These are phyloP conservation scores for Nevesoporus exiguus DNA, from an alignment of 768 basidiomycete genomes.

Conservation along the genomic window DNA sequence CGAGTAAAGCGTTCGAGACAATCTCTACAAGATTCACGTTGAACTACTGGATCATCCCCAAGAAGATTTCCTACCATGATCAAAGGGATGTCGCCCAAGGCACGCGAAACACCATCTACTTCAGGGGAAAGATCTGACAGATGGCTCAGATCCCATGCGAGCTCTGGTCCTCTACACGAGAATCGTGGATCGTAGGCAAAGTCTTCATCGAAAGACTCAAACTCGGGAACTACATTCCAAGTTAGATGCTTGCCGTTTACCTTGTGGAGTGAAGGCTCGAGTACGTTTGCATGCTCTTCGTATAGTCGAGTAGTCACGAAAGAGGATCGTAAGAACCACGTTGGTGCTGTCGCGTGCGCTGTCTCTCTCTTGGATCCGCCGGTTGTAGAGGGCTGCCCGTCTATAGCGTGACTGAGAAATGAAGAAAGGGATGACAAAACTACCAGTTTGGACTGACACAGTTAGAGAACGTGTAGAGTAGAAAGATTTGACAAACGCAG, in stretches of 20 bases:
- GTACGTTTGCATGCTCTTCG: slow-evolving; percentile 46
- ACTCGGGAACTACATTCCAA: slow-evolving; percentile 26
- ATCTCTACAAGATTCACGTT: slow-evolving; percentile 42
- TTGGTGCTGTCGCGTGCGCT: slow-evolving; percentile 28
- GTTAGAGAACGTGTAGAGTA: slow-evolving; percentile 4
- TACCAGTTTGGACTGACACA: slow-evolving; percentile 68
- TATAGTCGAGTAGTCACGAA: slow-evolving; percentile 55
- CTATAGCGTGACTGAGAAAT: slow-evolving; percentile 55
- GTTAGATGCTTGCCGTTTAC: slow-evolving; percentile 18
- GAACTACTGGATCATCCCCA: slow-evolving; percentile 11
- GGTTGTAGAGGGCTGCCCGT: slow-evolving; percentile 16
- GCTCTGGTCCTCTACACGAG: slow-evolving; percentile 10
- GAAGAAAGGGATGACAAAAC: slow-evolving; percentile 67
- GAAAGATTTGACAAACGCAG: background rate
- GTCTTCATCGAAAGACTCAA: slow-evolving; percentile 29
- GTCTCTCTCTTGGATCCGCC: slow-evolving; percentile 13
- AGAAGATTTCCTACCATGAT: slow-evolving; percentile 25
- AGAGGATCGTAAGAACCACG: slow-evolving; percentile 64
- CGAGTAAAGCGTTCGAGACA: slow-evolving; percentile 73
- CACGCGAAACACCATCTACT: slow-evolving; percentile 13
- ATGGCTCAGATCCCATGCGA: slow-evolving; percentile 35
- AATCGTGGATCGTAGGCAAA: slow-evolving; percentile 26
- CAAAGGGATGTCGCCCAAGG: slow-evolving; percentile 18
- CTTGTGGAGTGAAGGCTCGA: slow-evolving; percentile 29
- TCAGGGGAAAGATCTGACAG: slow-evolving; percentile 26